Evolutionary conservation across 1,284 basidiomycete species (phyloP).

Genomic region (Coniferiporia weirii): DNA sequence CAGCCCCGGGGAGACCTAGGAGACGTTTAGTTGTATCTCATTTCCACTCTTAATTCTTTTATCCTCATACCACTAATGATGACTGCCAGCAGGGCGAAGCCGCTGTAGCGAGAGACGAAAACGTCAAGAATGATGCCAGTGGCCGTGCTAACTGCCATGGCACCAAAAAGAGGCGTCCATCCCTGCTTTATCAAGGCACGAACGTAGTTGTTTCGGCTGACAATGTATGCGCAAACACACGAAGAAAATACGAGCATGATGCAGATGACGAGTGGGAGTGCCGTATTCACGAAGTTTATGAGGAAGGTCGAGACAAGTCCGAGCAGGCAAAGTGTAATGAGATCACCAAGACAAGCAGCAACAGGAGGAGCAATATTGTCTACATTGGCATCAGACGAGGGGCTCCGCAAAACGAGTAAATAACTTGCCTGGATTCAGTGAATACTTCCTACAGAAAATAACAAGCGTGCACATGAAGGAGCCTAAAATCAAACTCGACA

Average conservation of each 20-base stretch:
- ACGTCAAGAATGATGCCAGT: slow-evolving; percentile 89
- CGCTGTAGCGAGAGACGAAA: slow-evolving; percentile 83
- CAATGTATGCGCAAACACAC: slow-evolving; percentile 47
- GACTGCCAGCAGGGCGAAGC: slow-evolving; percentile 84
- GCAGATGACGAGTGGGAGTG: slow-evolving; percentile 59
- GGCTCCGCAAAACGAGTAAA: neutral
- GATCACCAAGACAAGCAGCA: slow-evolving; percentile 88
- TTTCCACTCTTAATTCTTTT: neutral
- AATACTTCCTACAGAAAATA: slow-evolving; percentile 69
- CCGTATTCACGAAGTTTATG: slow-evolving; percentile 60
- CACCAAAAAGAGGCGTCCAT: slow-evolving; percentile 87
- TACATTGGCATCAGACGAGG: slow-evolving; percentile 27
- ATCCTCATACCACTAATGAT: slow-evolving; percentile 73
- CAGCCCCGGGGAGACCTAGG: slow-evolving; percentile 76
- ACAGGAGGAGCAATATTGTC: slow-evolving; percentile 96
- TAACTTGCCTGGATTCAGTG: slow-evolving; percentile 76
- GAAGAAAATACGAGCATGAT: slow-evolving; percentile 53
- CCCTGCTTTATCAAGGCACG: slow-evolving; percentile 73
- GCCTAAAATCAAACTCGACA: slow-evolving; percentile 79
- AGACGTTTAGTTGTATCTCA: neutral
- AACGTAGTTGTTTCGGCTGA: slow-evolving; percentile 63
- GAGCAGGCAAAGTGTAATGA: slow-evolving; percentile 82
- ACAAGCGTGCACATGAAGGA: slow-evolving; percentile 91
- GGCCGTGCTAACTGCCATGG: slow-evolving; percentile 89
- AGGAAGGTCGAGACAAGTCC: slow-evolving; percentile 62